These are phyloP conservation scores for Crithidia bombi DNA, from an alignment of 208 protist species.

Conservation along the genomic window DNA sequence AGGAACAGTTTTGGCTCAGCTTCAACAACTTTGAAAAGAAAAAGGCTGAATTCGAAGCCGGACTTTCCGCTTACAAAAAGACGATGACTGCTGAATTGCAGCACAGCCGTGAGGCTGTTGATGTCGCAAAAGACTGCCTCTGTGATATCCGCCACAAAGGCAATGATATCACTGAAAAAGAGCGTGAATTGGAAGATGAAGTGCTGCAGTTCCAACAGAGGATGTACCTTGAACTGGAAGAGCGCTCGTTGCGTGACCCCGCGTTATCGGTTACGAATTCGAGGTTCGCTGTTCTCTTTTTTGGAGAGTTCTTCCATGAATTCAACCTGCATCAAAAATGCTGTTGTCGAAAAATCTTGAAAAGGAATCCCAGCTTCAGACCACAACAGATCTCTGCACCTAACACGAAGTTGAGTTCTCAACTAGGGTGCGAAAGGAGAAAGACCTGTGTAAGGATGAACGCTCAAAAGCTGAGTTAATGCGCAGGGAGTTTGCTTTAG, in stretches of 20 bases:
- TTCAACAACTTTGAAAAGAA: constrained; percentile 9
- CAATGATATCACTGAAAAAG: not conserved
- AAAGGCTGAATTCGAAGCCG: constrained; percentile 14
- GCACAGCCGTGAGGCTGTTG: not conserved
- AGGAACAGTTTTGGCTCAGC: constrained; percentile 11
- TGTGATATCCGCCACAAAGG: not conserved
- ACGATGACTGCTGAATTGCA: constrained; percentile 12
- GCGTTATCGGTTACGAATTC: constrained; percentile 2
- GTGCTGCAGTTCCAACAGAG: not conserved
- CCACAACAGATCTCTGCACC: constrained; percentile 22
- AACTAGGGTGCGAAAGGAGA: constrained; percentile 16
- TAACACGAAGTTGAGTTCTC: constrained; percentile 29
- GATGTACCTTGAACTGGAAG: constrained; percentile 13
- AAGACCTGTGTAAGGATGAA: constrained; percentile 17
- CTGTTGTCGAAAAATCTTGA: not conserved
- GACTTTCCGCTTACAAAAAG: not conserved
- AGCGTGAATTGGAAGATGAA: not conserved
- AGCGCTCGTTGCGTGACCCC: constrained; percentile 5
- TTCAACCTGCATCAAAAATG: not conserved
- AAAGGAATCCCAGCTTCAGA: not conserved
- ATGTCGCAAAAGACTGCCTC: constrained; percentile 1
- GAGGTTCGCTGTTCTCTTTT: constrained; percentile 1
- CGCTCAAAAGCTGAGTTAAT: constrained; percentile 5
- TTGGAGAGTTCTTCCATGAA: constrained; percentile 4
- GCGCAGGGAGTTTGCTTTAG: constrained; percentile 11